Percentiles rank a stretch among this genome's conserved stretches.
Conservation (phyloP, 306 rosid species). For the Quillaja saponaria region DNA sequence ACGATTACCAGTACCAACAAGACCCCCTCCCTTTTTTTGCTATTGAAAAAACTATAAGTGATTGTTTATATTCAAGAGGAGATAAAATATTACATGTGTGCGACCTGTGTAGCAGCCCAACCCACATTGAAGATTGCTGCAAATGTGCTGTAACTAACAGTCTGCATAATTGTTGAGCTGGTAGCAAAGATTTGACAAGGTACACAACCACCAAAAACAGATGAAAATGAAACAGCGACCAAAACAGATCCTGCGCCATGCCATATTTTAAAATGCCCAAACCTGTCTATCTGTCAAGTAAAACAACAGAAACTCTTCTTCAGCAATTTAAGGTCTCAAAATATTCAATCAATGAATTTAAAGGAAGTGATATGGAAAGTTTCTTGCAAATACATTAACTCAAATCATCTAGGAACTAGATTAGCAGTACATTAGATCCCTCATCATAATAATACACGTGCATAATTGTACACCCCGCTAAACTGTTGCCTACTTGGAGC, state of each 20-base stretch:
- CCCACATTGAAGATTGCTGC: slow-evolving; percentile 93
- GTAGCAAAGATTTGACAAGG: slow-evolving; percentile 66
- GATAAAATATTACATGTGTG: slow-evolving; percentile 86
- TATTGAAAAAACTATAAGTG: too few species aligned
- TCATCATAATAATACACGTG: too few species aligned
- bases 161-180: slow-evolving; percentile 55
- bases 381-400: slow-evolving; percentile 3
- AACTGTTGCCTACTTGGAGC: too few species aligned
- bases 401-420: slow-evolving; percentile 15
- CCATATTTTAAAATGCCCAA: slow-evolving; percentile 96
- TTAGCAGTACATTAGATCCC: slow-evolving; percentile 12
- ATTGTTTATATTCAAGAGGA: too few species aligned
- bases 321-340: slow-evolving; percentile 24
- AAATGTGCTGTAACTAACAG: slow-evolving; percentile 80
- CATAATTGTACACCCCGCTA: too few species aligned
- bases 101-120: slow-evolving; percentile 98
- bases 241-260: slow-evolving; percentile 92
- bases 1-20: too few species aligned
- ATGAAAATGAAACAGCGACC: slow-evolving; percentile 97
- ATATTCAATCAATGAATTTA: slow-evolving; percentile 16
- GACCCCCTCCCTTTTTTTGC: too few species aligned
- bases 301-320: slow-evolving; percentile 26
- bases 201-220: slow-evolving; percentile 89
- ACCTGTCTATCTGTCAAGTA: slow-evolving; percentile 81
- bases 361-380: neutral